Conservation (phyloP, 495 filamentous ascomycete species). For the Neurospora sp. region DNA sequence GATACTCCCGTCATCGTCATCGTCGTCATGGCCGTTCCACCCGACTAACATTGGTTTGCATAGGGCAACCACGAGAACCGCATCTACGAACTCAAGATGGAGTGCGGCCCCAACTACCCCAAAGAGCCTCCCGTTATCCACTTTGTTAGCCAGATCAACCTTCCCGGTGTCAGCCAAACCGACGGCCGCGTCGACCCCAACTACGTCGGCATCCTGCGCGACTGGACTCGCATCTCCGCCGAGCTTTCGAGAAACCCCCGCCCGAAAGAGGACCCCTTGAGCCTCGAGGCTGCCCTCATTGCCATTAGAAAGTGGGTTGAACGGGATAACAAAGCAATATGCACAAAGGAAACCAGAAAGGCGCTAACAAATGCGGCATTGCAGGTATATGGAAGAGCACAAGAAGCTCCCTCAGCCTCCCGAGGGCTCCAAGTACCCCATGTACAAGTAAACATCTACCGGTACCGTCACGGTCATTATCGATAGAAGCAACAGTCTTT, state of each 20-base stretch:
- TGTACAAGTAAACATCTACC: constrained; percentile 14
- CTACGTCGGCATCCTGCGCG: constrained; percentile 69
- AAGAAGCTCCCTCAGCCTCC: constrained; percentile 93
- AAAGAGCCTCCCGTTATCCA: constrained; percentile 78
- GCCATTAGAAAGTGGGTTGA: constrained; percentile 18
- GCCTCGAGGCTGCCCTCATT: constrained; percentile 45
- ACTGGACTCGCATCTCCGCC: constrained; percentile 84
- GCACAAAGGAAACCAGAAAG: neutral
- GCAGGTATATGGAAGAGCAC: constrained; percentile 90
- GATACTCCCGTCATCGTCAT: neutral
- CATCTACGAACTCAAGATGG: constrained; percentile 95
- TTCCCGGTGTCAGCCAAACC: constrained; percentile 75
- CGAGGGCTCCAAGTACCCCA: constrained; percentile 67
- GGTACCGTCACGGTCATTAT: neutral
- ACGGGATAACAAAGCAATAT: too few relatives aligned
- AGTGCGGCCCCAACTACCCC: constrained; percentile 86
- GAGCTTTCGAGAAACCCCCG: constrained; percentile 49
- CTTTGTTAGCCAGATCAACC: constrained; percentile 88
- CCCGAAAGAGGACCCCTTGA: constrained; percentile 27
- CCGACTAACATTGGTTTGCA: constrained; percentile 3
- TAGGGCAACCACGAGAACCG: constrained; percentile 96
- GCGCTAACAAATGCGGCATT: constrained; percentile 12
- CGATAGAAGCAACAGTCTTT: neutral
- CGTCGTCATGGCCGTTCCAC: neutral
- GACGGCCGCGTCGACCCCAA: constrained; percentile 78